Conservation (phyloP, 2,329 filamentous ascomycete genomes). For the Cadophora sp. region DNA sequence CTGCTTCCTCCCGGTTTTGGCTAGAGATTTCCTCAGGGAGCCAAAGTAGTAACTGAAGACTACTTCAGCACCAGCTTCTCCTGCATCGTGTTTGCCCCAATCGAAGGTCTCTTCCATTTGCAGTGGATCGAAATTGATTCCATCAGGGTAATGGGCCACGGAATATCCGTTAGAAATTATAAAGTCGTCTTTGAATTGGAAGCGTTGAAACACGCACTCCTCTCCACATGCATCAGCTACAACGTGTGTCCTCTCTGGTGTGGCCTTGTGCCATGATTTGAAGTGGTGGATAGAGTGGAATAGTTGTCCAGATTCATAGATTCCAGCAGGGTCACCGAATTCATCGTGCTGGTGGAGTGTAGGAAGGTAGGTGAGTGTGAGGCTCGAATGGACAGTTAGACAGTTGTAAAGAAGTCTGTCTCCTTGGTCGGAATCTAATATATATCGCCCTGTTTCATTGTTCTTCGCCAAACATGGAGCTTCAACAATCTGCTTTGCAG, state of each 20-base stretch:
- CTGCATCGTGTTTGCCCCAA: conserved; percentile 41
- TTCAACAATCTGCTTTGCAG: conserved; percentile 33
- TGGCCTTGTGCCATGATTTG: conserved; percentile 44
- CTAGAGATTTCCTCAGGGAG: conserved; percentile 54
- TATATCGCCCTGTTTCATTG: conserved; percentile 34
- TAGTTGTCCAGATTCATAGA: conserved; percentile 43
- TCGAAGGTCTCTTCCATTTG: conserved; percentile 44
- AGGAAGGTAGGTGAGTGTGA: conserved; percentile 40
- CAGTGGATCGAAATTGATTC: conserved; percentile 43
- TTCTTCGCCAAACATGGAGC: conserved; percentile 37
- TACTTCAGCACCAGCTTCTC: conserved; percentile 31
- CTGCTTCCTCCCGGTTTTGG: conserved; percentile 57
- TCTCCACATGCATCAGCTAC: conserved; percentile 45
- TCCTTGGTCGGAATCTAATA: conserved; percentile 40
- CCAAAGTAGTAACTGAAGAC: conserved; percentile 53
- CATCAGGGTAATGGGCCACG: conserved; percentile 41
- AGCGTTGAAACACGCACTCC: conserved; percentile 44
- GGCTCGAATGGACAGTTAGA: conserved; percentile 38
- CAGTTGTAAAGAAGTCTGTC: conserved; percentile 45
- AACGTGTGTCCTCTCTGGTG: conserved; percentile 37
- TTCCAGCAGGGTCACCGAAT: conserved; percentile 44
- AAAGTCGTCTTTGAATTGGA: conserved; percentile 43
- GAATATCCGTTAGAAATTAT: conserved; percentile 42
- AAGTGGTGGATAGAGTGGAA: conserved; percentile 44
- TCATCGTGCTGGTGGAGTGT: conserved; percentile 43